These are phyloP conservation scores for Heritiera fomes DNA, from an alignment of 345 rosid species.

Conservation along the genomic window DNA sequence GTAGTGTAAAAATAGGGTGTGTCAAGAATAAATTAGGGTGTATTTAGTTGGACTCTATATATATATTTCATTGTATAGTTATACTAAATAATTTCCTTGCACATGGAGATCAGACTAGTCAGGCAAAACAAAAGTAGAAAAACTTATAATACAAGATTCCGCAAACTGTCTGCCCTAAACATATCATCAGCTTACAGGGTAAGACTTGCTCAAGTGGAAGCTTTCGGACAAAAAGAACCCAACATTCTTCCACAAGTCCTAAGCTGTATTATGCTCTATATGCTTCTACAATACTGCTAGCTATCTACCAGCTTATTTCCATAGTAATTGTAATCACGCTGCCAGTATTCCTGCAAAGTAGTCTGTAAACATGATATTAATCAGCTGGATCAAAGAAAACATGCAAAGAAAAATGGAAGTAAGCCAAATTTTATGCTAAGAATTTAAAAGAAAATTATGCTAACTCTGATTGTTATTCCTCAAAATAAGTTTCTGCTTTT, in stretches of 20 bases:
- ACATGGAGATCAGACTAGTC: conserved; percentile 2
- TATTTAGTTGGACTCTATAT: too few species aligned
- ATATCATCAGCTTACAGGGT: background rate
- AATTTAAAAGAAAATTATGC: background rate
- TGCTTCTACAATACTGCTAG: background rate
- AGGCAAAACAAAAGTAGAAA: conserved; percentile 7
- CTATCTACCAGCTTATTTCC: conserved; percentile 27
- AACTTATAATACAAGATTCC: conserved; percentile 13
- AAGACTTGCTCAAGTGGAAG: conserved; percentile 12
- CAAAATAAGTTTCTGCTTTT: background rate
- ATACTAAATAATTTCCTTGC: background rate
- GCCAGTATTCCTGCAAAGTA: conserved; percentile 26
- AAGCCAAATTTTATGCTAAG: too few species aligned
- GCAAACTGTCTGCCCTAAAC: background rate
- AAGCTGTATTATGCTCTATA: background rate
- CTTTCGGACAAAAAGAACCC: conserved; percentile 32
- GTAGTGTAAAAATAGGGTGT: too few species aligned
- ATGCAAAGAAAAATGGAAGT: too few species aligned
- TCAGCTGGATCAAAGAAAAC: background rate
- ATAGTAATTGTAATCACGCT: background rate
- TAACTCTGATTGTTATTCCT: background rate
- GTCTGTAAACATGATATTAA: background rate
- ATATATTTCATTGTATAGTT: background rate
- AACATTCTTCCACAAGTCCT: conserved; percentile 18
- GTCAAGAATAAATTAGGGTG: too few species aligned